Base-by-base conservation (phyloP, 2,329 filamentous ascomycete species). In the Xylaria sp. region DNA sequence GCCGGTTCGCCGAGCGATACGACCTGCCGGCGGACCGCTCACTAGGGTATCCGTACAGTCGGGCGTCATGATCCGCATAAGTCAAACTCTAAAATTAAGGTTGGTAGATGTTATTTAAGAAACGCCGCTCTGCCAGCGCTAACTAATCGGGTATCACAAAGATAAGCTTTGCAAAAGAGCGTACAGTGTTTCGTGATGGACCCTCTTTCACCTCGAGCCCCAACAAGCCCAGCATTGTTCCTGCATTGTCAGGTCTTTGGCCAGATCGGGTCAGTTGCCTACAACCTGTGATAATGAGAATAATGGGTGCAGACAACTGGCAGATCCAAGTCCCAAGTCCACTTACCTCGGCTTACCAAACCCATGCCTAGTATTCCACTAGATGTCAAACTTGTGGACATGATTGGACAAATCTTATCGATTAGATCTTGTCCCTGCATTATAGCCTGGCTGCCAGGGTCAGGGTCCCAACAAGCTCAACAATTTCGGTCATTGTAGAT, bases 341-440 rank as follows among this genome's bases (percentile, higher is more conserved):
- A 68, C 62, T 62, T 62, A 31, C 66, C 67, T 69, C 64, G 67
- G 67, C 59, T 49, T 7, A 17, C 33, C 31, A 4, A 54, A 44
- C 28, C 46, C 63, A 40, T 57, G 58, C 9, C 40, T 15, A 26
- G 36, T 15, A 56, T 48, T 20, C 42, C 49, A n/a, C 33, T 33
- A 44, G 26, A 42, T 56, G n/a, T n/a, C 28, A 46, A 36, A 56
- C 38, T 49, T 13, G 4, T n/a, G 5, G 53, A 49, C 26, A 36
- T 66, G 46, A 69, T 42, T 67, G 56, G 65, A 59, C 28, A n/a
- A 28, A 4, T 17, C 46, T 62, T 68, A 68, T 70, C 65, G 68
- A 68, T 68, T 70, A 62, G 58, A 70, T 62, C 57, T 20, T n/a
- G 33, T 44, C 11, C 31, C 33, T 63, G 62, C 6, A 65, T 42